Conservation (phyloP, 1,284 basidiomycete species). For the Stygiomarasmius scandens region DNA sequence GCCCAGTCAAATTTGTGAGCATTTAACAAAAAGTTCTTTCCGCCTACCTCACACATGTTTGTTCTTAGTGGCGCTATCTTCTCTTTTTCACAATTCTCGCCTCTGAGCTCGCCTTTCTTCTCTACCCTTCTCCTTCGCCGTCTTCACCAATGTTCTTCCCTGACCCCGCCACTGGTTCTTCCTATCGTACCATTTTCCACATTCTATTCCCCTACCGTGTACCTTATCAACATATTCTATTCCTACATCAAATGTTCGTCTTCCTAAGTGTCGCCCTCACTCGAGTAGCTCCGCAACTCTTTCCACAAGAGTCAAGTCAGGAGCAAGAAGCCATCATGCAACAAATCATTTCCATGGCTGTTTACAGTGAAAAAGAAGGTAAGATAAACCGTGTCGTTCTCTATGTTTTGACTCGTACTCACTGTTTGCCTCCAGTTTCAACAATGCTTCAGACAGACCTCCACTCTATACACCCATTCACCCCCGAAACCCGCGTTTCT, state of each 20-base stretch:
- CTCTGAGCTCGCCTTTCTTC: conserved; percentile 64
- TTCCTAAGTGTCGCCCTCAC: conserved; percentile 72
- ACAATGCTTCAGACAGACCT: conserved; percentile 44
- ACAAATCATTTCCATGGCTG: conserved; percentile 38
- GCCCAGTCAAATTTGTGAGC: conserved; percentile 70
- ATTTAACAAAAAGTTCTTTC: neutral
- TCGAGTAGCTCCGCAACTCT: conserved; percentile 65
- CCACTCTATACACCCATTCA: conserved; percentile 36
- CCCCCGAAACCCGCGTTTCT: conserved; percentile 25
- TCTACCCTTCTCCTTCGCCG: conserved; percentile 53
- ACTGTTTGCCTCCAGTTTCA: conserved; percentile 32
- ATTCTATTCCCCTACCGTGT: conserved; percentile 65
- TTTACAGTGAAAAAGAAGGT: conserved; percentile 51
- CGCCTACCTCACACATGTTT: conserved; percentile 11
- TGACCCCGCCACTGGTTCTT: conserved; percentile 29
- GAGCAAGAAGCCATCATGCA: conserved; percentile 36
- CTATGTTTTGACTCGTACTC: too few species aligned
- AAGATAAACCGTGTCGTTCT: conserved; percentile 16
- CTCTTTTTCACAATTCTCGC: conserved; percentile 62
- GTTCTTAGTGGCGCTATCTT: conserved; percentile 73
- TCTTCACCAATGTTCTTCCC: conserved; percentile 27
- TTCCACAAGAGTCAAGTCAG: conserved; percentile 41
- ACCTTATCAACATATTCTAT: conserved; percentile 70
- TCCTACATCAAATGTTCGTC: conserved; percentile 79
- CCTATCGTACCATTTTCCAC: conserved; percentile 43